A percentile compares a stretch with the other conserved stretches of the same genome.
phyloP scores from a whole-genome alignment of 805 yeast species.

The Kodamaea nitidulidarum region DNA sequence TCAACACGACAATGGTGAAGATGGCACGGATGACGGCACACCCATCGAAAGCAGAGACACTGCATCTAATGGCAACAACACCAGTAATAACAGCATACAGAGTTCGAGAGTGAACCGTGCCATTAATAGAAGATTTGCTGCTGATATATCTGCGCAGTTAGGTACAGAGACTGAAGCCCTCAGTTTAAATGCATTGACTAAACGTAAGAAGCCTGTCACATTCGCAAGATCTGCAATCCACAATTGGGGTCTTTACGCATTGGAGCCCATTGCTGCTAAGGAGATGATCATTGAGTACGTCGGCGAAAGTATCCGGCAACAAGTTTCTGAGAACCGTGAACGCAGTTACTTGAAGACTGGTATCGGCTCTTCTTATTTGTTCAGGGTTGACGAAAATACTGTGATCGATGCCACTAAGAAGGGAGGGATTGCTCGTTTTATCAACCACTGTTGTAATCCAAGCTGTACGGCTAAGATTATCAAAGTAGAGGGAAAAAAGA shows the following conservation, averaged over 20 bases:
- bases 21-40: conserved; percentile 11
- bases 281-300: conserved; percentile 98
- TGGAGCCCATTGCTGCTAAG: conserved; percentile 90
- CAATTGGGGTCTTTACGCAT: conserved; percentile 96
- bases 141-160: conserved; percentile 79
- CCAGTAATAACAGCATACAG: conserved; percentile 33
- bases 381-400: conserved; percentile 88
- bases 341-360: conserved; percentile 82
- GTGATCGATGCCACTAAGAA: conserved; percentile 96
- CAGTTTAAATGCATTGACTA: conserved; percentile 80
- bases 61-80: conserved; percentile 8
- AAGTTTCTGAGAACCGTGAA: conserved; percentile 90
- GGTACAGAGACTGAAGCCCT: conserved; percentile 80
- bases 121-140: conserved; percentile 81
- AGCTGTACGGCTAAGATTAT: conserved; percentile 96
- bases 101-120: conserved; percentile 86
- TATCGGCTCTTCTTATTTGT: conserved; percentile 90
- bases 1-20: conserved; percentile 57
- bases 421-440: conserved; percentile 96
- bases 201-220: conserved; percentile 90
- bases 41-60: conserved; percentile 18
- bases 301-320: conserved; percentile 91
- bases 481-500: conserved; percentile 87
- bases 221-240: conserved; percentile 96
- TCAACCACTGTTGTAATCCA: conserved; percentile 96